Evolutionary conservation across 2,329 filamentous ascomycete genomes (phyloP).

Genomic region (Escovopsis weberi): DNA sequence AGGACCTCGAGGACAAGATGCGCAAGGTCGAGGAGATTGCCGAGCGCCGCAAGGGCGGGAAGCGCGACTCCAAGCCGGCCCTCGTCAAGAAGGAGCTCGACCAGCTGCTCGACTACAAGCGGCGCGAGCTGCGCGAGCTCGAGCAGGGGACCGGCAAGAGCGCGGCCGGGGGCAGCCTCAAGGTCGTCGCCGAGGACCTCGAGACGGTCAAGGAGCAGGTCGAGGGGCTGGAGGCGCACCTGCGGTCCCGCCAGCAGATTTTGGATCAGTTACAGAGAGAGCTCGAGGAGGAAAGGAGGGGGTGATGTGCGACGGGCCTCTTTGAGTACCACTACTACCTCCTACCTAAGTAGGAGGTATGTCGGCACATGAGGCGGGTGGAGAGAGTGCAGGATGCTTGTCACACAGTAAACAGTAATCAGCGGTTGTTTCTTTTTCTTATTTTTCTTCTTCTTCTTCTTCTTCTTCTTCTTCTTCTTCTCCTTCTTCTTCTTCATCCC

Average conservation of each 20-base stretch:
- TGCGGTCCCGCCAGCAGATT: slow-evolving; percentile 59
- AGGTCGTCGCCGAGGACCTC: slow-evolving; percentile 72
- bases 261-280: slow-evolving; percentile 65
- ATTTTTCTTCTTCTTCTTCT: too few relatives aligned
- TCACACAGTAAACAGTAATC: too few relatives aligned
- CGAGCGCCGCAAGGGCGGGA: slow-evolving; percentile 46
- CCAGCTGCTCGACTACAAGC: slow-evolving; percentile 89
- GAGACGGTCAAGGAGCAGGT: slow-evolving; percentile 87
- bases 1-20: slow-evolving; percentile 79
- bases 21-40: slow-evolving; percentile 64
- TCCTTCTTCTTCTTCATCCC: too few relatives aligned
- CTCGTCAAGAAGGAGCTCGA: slow-evolving; percentile 90
- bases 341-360: too few relatives aligned
- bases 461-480: too few relatives aligned
- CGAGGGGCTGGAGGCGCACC: slow-evolving; percentile 72
- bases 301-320: slow-evolving; percentile 19
- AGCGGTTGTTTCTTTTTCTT: too few relatives aligned
- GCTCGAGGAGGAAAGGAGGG: slow-evolving; percentile 72
- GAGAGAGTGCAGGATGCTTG: too few relatives aligned
- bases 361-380: too few relatives aligned
- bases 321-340: too few relatives aligned
- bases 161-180: slow-evolving; percentile 56
- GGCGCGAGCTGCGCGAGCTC: slow-evolving; percentile 59
- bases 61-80: slow-evolving; percentile 68
- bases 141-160: slow-evolving; percentile 57